Percentiles rank a stretch among this genome's conserved stretches.
Conservation (phyloP, 345 rosid species). For the Eucalyptus marginata region DNA sequence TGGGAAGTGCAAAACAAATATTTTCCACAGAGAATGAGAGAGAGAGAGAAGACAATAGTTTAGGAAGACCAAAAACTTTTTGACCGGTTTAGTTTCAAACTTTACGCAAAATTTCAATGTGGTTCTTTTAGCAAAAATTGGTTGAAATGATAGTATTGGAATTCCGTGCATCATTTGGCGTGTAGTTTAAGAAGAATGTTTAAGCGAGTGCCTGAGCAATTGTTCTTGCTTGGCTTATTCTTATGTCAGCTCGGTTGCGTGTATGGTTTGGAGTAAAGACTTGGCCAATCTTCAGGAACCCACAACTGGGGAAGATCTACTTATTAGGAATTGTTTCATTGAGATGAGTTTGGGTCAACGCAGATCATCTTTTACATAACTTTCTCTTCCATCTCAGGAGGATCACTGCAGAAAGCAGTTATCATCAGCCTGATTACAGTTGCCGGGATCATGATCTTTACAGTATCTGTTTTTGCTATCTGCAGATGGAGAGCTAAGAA, state of each 20-base stretch:
- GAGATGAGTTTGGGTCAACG: background rate
- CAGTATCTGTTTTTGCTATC: background rate
- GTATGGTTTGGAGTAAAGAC: background rate
- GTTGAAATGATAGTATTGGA: background rate
- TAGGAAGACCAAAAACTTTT: background rate
- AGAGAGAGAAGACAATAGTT: background rate
- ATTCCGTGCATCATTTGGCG: background rate
- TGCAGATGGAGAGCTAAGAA: background rate
- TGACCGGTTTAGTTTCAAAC: too few relatives aligned
- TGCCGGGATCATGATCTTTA: background rate
- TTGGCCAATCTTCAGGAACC: background rate
- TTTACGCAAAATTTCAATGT: background rate
- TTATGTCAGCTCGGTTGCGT: background rate
- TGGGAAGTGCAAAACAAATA: background rate
- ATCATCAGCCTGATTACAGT: background rate
- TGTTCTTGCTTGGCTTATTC: background rate
- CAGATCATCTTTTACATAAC: background rate
- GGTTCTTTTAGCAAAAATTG: too few relatives aligned
- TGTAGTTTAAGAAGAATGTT: background rate
- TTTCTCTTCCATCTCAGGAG: background rate
- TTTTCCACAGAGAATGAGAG: background rate
- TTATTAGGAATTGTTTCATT: background rate
- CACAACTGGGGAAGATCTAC: background rate
- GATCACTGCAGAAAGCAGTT: background rate
- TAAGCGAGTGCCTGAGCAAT: conserved; percentile 9